Percentiles rank a stretch among this genome's conserved stretches.
Conservation (phyloP, 2,329 filamentous ascomycete genomes). For the Rhytidhysteron rufulum region DNA sequence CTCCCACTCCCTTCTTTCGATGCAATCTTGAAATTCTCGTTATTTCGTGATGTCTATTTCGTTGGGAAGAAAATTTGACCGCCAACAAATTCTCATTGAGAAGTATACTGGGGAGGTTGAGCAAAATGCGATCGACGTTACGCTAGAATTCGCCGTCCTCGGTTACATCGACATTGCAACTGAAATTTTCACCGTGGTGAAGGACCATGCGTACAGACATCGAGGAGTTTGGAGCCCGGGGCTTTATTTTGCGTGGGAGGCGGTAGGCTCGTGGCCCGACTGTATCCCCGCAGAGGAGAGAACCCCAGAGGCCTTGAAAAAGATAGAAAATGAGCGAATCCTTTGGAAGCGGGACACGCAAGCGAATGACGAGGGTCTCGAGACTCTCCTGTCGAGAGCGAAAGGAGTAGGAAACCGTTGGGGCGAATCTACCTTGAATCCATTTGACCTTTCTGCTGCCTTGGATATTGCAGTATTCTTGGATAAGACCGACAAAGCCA, state of each 20-base stretch:
- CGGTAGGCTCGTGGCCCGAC: conserved; percentile 11
- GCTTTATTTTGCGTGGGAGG: conserved; percentile 17
- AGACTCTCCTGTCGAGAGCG: conserved; percentile 9
- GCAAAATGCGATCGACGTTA: conserved; percentile 12
- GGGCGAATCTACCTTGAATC: conserved; percentile 7
- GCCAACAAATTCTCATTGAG: conserved; percentile 11
- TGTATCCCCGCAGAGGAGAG: conserved; percentile 11
- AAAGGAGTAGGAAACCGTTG: conserved; percentile 8
- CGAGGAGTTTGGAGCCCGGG: conserved; percentile 15
- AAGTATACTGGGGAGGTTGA: conserved; percentile 14
- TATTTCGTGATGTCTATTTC: conserved; percentile 11
- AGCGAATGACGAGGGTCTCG: conserved; percentile 10
- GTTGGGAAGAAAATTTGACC: conserved; percentile 15
- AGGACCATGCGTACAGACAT: conserved; percentile 6
- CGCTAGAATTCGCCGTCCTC: conserved; percentile 14
- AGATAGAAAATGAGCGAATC: conserved; percentile 14
- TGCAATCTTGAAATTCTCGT: too few relatives aligned
- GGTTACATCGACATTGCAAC: conserved; percentile 13
- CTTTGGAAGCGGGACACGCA: conserved; percentile 13
- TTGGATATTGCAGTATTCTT: conserved; percentile 14
- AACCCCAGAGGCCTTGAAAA: conserved; percentile 9
- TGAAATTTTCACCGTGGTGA: conserved; percentile 10
- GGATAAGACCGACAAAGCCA: conserved; percentile 10
- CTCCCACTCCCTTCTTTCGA: too few relatives aligned
- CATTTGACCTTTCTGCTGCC: conserved; percentile 12